Evolutionary conservation across 106 monocot genomes (phyloP).

Genomic region (Ottelia alismoides): DNA sequence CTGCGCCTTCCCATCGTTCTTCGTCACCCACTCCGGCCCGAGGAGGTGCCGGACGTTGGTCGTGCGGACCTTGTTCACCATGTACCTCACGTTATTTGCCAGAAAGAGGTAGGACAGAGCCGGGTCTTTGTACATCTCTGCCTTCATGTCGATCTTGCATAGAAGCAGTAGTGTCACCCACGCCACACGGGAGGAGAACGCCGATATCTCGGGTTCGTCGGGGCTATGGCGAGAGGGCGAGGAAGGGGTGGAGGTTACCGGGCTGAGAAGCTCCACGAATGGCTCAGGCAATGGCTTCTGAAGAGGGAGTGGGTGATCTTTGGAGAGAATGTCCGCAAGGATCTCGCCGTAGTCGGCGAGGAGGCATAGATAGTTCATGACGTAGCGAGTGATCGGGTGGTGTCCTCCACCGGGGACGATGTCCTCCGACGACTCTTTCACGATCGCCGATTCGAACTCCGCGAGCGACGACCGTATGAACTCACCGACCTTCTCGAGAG

Average conservation of each 20-base stretch:
- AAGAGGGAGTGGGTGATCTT: slow-evolving; percentile 18
- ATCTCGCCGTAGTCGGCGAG: slow-evolving; percentile 28
- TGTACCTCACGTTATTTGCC: slow-evolving; percentile 44
- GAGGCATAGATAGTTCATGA: too few species aligned
- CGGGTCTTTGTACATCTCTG: slow-evolving; percentile 10
- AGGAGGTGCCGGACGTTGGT: slow-evolving; percentile 9
- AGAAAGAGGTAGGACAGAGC: slow-evolving; percentile 37
- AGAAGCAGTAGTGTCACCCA: slow-evolving; percentile 26
- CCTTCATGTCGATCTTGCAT: slow-evolving; percentile 41
- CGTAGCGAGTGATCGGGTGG: too few species aligned
- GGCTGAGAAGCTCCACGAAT: not conserved
- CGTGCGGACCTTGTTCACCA: too few species aligned
- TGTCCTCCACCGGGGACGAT: too few species aligned
- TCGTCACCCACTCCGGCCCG: slow-evolving; percentile 18
- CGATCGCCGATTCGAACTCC: too few species aligned
- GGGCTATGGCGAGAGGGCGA: not conserved
- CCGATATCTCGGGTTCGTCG: not conserved
- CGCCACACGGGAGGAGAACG: slow-evolving; percentile 9
- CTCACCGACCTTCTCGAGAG: too few species aligned
- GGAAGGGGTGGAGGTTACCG: not conserved
- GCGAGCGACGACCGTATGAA: too few species aligned
- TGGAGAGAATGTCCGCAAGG: slow-evolving; percentile 23
- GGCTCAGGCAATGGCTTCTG: not conserved
- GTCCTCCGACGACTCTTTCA: too few species aligned
- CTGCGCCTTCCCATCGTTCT: slow-evolving; percentile 13